Evolutionary conservation across 1,284 basidiomycete species (phyloP).

Genomic region (Xerocomus nothofagi): DNA sequence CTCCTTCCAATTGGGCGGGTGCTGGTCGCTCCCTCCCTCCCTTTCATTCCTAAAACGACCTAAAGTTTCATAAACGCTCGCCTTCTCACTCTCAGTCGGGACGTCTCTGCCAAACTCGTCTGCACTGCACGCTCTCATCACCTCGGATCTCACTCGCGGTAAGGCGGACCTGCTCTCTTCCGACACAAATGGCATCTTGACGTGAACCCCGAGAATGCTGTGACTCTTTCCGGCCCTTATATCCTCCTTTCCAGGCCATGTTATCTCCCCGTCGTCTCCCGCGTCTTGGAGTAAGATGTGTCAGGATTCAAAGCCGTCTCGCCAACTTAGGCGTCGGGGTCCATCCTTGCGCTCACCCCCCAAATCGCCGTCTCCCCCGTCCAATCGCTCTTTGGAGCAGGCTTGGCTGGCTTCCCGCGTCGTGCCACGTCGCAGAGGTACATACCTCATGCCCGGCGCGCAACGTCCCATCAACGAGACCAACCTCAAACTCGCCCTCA

Average conservation of each 20-base stretch:
- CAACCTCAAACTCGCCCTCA: slow-evolving; percentile 57
- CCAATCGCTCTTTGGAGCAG: slow-evolving; percentile 46
- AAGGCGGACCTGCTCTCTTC: slow-evolving; percentile 29
- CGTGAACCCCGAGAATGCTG: slow-evolving; percentile 38
- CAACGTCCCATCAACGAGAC: slow-evolving; percentile 55
- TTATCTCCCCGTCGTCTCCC: slow-evolving; percentile 17
- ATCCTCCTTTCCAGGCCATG: slow-evolving; percentile 23
- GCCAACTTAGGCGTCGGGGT: slow-evolving; percentile 24
- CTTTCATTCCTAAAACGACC: slow-evolving; percentile 37
- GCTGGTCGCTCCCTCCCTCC: too few species aligned
- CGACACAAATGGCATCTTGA: slow-evolving; percentile 40
- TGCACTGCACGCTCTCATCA: slow-evolving; percentile 35
- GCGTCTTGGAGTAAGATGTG: slow-evolving; percentile 32
- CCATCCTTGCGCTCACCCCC: slow-evolving; percentile 20
- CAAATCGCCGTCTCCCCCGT: slow-evolving; percentile 14
- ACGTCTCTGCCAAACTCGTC: slow-evolving; percentile 41
- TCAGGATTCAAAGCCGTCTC: slow-evolving; percentile 24
- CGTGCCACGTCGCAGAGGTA: slow-evolving; percentile 42
- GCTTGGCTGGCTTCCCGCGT: slow-evolving; percentile 66
- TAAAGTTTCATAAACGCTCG: slow-evolving; percentile 36
- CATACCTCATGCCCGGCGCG: slow-evolving; percentile 61
- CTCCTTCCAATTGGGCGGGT: slow-evolving; percentile 24
- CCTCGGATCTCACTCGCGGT: slow-evolving; percentile 42
- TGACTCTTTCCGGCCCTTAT: slow-evolving; percentile 34
- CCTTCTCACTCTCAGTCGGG: slow-evolving; percentile 31